Percentiles rank a stretch among this genome's conserved stretches.
These are phyloP conservation scores for Arabis hirsuta DNA, from an alignment of 345 rosid species.

Conservation along the genomic window DNA sequence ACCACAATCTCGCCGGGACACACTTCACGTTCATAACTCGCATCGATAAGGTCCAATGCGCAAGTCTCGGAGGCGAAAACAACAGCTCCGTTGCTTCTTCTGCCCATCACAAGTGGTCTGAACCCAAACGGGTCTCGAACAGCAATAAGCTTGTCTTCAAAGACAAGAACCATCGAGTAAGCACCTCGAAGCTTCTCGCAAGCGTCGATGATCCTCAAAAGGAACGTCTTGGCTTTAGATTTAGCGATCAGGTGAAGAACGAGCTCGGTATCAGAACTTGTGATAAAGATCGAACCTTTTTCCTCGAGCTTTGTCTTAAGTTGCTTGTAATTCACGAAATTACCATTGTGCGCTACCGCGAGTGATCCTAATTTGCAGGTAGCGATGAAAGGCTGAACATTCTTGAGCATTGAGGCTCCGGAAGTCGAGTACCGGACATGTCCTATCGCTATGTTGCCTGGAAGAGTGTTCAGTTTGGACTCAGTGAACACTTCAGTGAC, in stretches of 20 bases:
- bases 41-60: constrained; percentile 88
- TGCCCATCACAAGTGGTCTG: constrained; percentile 85
- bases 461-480: constrained; percentile 75
- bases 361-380: constrained; percentile 74
- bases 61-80: constrained; percentile 94
- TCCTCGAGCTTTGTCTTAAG: constrained; percentile 72
- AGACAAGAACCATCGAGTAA: constrained; percentile 80
- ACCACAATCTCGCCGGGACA: constrained; percentile 84
- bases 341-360: constrained; percentile 90
- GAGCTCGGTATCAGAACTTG: constrained; percentile 86
- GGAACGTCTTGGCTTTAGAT: constrained; percentile 79
- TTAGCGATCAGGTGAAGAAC: constrained; percentile 88
- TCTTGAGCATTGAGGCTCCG: constrained; percentile 84
- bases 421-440: constrained; percentile 92
- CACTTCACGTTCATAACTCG: constrained; percentile 82
- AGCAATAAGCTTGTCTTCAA: constrained; percentile 79
- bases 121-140: constrained; percentile 83
- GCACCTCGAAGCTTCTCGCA: constrained; percentile 80
- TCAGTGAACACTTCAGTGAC: constrained; percentile 81
- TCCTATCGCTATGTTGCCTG: constrained; percentile 79
- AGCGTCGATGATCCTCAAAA: constrained; percentile 81
- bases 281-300: constrained; percentile 73
- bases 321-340: constrained; percentile 66
- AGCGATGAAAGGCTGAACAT: constrained; percentile 92
- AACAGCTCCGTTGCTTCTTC: constrained; percentile 81